Percentiles rank a stretch among this genome's conserved stretches.
phyloP scores from a whole-genome alignment of 768 basidiomycete genomes.

The Suillus decipiens region DNA sequence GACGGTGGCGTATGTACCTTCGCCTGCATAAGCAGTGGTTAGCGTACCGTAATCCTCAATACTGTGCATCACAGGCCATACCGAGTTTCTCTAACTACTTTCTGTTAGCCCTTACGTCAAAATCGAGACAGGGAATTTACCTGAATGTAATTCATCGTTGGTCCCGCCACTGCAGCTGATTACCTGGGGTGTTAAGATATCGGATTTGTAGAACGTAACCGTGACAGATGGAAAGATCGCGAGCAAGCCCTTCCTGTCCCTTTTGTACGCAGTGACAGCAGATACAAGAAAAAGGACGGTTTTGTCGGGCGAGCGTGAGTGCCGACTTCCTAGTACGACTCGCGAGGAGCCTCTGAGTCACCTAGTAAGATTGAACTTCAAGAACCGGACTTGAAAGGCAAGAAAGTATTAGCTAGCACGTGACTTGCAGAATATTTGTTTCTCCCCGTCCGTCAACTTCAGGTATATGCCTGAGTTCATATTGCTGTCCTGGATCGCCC shows the following conservation, averaged over 20 bases:
- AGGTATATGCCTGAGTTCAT: constrained; percentile 4
- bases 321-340: not conserved
- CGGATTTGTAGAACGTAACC: not conserved
- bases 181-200: not conserved
- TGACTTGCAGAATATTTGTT: constrained; percentile 16
- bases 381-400: not conserved
- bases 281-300: not conserved
- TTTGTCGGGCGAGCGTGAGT: constrained; percentile 1
- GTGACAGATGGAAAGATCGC: not conserved
- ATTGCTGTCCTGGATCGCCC: not conserved
- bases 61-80: constrained; percentile 11
- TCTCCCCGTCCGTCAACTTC: constrained; percentile 9
- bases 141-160: constrained; percentile 59
- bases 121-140: constrained; percentile 31
- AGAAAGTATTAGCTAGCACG: constrained; percentile 7
- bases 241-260: not conserved
- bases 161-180: constrained; percentile 7
- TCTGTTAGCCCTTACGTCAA: constrained; percentile 3
- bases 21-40: constrained; percentile 45
- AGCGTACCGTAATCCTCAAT: not conserved
- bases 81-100: constrained; percentile 90
- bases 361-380: not conserved
- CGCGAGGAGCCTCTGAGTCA: not conserved
- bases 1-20: constrained; percentile 96
- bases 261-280: not conserved